Base-by-base conservation (phyloP, 257 asterid genomes). In the Ballota nigra region DNA sequence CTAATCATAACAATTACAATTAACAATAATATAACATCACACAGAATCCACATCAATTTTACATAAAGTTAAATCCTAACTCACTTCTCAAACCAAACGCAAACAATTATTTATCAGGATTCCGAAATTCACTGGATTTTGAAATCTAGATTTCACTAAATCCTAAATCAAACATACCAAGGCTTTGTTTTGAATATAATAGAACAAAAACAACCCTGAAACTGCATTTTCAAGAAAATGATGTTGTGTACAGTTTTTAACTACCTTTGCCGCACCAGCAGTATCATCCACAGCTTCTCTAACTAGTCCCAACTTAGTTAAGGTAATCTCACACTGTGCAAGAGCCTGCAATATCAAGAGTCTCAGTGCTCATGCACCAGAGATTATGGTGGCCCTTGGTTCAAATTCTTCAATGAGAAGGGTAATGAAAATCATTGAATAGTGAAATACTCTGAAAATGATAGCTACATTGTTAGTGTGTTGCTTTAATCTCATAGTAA, bases 281-380 rank as follows among this genome's bases (percentile, higher is more conserved):
- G 99, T 95, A 77, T 95, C 99, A 79, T 95, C 99, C 72, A 88
- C 98, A 61, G 97, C 97, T 88, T 92, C 98, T 82, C 97, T 84
- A 66, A 92, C 99, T 76, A 95, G 86, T 34, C 97, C 96, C 68
- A 85, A 80, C 82, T 83, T 86, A 61, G 97, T 90, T 77, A 95
- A 80, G 38, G 97, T 95, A 84, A 87, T 83, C 86, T 95, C 99
- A 74, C 98, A 95, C 81, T 95, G 99, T 66, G 99, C 97, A 77
- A 95, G 99, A 75, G 99, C 99, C 98, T 95, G 86, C 15, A 76
- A 66, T 52, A 52, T 77, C 78, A 77, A 56, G 65, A 56, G 56
- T 71, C 53, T 71, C 43, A 69, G 49, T 75, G 65, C 66, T 72
- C 67, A 58, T 26, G 72, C 34, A 56, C 18, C 15, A 23, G 68